Evolutionary conservation across 2,329 filamentous ascomycete species (phyloP).

Genomic region (Microsporum ferrugineum): DNA sequence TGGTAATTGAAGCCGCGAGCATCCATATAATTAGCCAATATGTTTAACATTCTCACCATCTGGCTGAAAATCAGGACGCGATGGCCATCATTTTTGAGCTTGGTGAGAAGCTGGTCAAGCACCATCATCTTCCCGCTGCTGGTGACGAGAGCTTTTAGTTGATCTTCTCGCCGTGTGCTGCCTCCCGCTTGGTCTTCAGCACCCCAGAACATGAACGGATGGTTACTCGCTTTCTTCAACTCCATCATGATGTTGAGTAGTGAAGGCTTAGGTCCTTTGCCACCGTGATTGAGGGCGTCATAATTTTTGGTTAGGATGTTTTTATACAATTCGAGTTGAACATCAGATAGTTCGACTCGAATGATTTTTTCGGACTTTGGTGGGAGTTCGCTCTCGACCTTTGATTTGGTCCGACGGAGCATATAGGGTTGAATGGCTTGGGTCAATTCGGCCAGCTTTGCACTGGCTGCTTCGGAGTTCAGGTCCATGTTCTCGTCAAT

Average conservation of each 20-base stretch:
- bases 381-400: conserved; percentile 89
- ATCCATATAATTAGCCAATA: conserved; percentile 85
- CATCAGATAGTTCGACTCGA: conserved; percentile 88
- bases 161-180: conserved; percentile 72
- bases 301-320: conserved; percentile 97
- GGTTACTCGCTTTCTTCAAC: conserved; percentile 96
- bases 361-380: conserved; percentile 99
- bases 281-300: conserved; percentile 79
- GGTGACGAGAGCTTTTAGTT: conserved; percentile 83
- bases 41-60: conserved; percentile 98
- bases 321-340: conserved; percentile 97
- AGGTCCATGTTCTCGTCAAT: conserved; percentile 91
- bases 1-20: conserved; percentile 93
- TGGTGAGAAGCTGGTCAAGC: conserved; percentile 84
- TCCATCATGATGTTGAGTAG: conserved; percentile 99
- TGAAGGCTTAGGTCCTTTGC: conserved; percentile 84
- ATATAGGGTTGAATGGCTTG: conserved; percentile 86
- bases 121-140: conserved; percentile 99
- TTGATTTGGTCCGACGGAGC: conserved; percentile 89
- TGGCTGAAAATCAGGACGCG: conserved; percentile 97
- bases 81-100: conserved; percentile 85
- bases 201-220: conserved; percentile 94
- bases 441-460: conserved; percentile 77
- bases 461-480: conserved; percentile 64
- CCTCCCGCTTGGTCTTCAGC: conserved; percentile 79